Conservation (phyloP, 78 protist species). For the Dictyostelium discoideum region DNA sequence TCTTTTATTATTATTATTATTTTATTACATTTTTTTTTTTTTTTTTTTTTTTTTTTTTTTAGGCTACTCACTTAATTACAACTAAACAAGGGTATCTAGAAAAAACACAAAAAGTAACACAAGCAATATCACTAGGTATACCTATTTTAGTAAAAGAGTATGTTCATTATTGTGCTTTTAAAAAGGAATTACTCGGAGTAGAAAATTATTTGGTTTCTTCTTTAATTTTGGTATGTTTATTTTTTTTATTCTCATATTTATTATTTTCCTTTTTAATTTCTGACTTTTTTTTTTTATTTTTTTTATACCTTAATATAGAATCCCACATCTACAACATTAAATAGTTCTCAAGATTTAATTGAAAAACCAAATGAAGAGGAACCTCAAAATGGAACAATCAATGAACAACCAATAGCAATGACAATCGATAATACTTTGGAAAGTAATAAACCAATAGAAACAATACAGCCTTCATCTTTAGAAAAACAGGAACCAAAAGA, state of each 20-base stretch:
- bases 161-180: slow-evolving; percentile 76
- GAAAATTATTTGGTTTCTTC: slow-evolving; percentile 35
- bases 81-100: slow-evolving; percentile 53
- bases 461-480: background rate
- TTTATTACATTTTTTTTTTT: too few relatives aligned
- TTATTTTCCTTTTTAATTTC: too few relatives aligned
- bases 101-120: slow-evolving; percentile 61
- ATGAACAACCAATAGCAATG: background rate
- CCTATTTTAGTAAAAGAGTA: slow-evolving; percentile 72
- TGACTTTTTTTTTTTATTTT: background rate
- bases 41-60: background rate
- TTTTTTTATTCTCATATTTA: background rate
- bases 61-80: slow-evolving; percentile 62
- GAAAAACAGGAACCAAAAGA: background rate
- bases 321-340: background rate
- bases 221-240: background rate
- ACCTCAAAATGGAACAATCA: background rate
- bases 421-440: background rate
- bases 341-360: background rate
- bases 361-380: background rate
- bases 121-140: slow-evolving; percentile 34
- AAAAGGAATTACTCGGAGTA: slow-evolving; percentile 27
- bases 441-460: background rate
- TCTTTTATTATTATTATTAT: background rate
- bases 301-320: background rate